phyloP scores from a whole-genome alignment of 805 yeast genomes.

The Maudiozyma saulgeensis region DNA sequence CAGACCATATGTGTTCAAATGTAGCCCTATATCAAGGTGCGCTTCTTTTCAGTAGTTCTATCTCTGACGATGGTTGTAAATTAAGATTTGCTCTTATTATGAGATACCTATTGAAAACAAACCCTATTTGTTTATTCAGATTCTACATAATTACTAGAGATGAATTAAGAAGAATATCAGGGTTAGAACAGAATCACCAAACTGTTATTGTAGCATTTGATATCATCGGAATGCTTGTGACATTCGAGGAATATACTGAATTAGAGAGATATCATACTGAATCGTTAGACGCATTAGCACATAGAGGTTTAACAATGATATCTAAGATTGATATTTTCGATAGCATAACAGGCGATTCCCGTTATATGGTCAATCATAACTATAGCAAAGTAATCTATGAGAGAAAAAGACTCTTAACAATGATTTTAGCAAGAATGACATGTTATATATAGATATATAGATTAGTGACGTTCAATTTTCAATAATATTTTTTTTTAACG shows the following conservation, averaged over 20 bases:
- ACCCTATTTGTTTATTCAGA: conserved; percentile 26
- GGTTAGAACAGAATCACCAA: conserved; percentile 20
- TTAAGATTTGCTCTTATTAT: conserved; percentile 28
- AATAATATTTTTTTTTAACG: not conserved
- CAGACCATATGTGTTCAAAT: conserved; percentile 23
- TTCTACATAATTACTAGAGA: conserved; percentile 23
- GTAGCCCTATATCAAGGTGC: conserved; percentile 31
- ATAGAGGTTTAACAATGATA: conserved; percentile 12
- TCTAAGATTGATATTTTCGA: conserved; percentile 8
- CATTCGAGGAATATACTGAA: conserved; percentile 18
- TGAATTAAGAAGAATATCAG: conserved; percentile 20
- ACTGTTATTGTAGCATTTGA: conserved; percentile 26
- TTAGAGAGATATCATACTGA: conserved; percentile 11
- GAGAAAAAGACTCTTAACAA: conserved; percentile 14
- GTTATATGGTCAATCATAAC: conserved; percentile 5
- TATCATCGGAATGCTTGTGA: conserved; percentile 18
- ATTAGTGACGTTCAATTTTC: not conserved
- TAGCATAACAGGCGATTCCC: conserved; percentile 3
- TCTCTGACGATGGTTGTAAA: conserved; percentile 31
- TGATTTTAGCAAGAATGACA: conserved; percentile 14
- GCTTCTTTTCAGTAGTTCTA: conserved; percentile 24
- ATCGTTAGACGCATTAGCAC: conserved; percentile 12
- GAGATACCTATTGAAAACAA: conserved; percentile 25
- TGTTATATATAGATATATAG: not conserved
- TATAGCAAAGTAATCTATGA: conserved; percentile 8